These are phyloP conservation scores for Naegleria fowleri DNA, from an alignment of 208 protist genomes.

Conservation along the genomic window DNA sequence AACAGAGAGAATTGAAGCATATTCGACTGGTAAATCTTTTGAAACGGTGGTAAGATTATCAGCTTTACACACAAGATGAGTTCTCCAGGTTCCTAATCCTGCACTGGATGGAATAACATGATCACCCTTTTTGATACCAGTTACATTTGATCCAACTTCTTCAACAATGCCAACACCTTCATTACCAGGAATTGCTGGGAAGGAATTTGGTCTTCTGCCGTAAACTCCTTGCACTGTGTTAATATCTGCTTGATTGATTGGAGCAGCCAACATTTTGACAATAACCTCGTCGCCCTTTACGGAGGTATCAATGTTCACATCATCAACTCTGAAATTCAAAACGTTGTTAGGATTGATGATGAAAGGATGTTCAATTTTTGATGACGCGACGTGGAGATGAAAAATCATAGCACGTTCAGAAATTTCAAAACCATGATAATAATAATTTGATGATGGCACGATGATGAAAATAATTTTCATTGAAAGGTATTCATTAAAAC, in stretches of 20 bases:
- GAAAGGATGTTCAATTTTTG: too few species aligned
- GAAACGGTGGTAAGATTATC: slow-evolving; percentile 74
- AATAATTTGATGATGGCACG: too few species aligned
- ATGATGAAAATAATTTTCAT: too few species aligned
- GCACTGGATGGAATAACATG: slow-evolving; percentile 83
- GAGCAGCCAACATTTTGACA: slow-evolving; percentile 86
- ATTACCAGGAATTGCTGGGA: slow-evolving; percentile 68
- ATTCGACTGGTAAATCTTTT: slow-evolving; percentile 74
- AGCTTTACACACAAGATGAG: slow-evolving; percentile 71
- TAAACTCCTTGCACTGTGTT: slow-evolving; percentile 84
- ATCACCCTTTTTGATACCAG: slow-evolving; percentile 68
- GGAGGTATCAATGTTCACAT: background rate
- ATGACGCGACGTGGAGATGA: too few species aligned
- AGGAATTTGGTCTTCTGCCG: slow-evolving; percentile 42
- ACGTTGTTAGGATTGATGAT: too few species aligned
- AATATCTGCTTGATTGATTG: slow-evolving; percentile 90
- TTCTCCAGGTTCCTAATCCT: slow-evolving; percentile 75
- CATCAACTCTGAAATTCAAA: slow-evolving; percentile 15
- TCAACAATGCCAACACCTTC: slow-evolving; percentile 91
- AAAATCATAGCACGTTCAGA: too few species aligned
- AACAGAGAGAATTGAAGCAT: slow-evolving; percentile 80
- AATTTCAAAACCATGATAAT: too few species aligned
- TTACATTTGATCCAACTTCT: slow-evolving; percentile 71
- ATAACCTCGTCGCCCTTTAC: slow-evolving; percentile 59
- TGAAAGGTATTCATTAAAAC: too few species aligned